A percentile compares a stretch with the other conserved stretches of the same genome.
Conservation (phyloP, 371 early-diverging fungal genomes). For the Amoeboaphelidium protococcarum region DNA sequence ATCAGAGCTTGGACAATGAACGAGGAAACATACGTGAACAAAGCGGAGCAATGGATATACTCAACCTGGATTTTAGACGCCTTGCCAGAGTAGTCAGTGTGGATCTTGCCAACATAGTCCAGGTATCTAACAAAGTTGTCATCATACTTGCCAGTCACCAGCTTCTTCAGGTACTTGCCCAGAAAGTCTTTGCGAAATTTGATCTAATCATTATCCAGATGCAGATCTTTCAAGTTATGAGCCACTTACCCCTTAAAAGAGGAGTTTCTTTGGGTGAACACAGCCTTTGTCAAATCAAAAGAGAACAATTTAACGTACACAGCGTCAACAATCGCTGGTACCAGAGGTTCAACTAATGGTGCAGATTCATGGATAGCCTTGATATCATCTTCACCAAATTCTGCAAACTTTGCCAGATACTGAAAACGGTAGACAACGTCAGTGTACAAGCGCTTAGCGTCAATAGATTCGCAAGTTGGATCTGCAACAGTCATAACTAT, state of each 20-base stretch:
- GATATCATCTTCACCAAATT: conserved; percentile 29
- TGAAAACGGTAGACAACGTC: conserved; percentile 32
- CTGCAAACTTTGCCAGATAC: conserved; percentile 35
- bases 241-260: conserved; percentile 12
- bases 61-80: conserved; percentile 51
- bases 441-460: conserved; percentile 27
- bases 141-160: conserved; percentile 44
- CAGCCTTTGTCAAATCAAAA: conserved; percentile 20
- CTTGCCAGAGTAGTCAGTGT: conserved; percentile 21
- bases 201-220: conserved; percentile 34
- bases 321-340: conserved; percentile 37
- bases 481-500: too few species aligned
- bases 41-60: conserved; percentile 46
- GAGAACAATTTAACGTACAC: conserved; percentile 8
- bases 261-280: conserved; percentile 16
- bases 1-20: conserved; percentile 22
- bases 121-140: conserved; percentile 40
- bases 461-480: conserved; percentile 17
- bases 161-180: conserved; percentile 33
- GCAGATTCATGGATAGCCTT: conserved; percentile 34
- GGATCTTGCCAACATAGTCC: conserved; percentile 15
- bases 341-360: conserved; percentile 28
- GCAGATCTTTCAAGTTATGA: conserved; percentile 17
- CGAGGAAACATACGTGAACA: conserved; percentile 39
- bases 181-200: conserved; percentile 53